Evolutionary conservation across 2,329 filamentous ascomycete genomes (phyloP).

Genomic region (Beauveria sp.): DNA sequence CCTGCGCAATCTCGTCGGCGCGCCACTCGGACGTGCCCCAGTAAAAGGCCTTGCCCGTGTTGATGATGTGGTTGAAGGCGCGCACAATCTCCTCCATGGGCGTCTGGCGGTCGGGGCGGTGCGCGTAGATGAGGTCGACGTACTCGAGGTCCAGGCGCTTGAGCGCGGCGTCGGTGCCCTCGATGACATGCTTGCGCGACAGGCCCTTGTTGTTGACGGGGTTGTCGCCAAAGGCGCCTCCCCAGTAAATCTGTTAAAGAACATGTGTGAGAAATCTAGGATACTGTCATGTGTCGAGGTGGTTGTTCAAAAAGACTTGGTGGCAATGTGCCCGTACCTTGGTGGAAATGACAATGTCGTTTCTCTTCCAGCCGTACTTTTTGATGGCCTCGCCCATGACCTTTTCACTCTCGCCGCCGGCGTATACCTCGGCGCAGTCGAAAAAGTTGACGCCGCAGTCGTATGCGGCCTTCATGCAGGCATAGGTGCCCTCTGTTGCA

Average conservation of each 20-base stretch:
- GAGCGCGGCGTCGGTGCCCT: constrained; percentile 54
- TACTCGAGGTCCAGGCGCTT: constrained; percentile 50
- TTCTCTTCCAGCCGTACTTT: constrained; percentile 53
- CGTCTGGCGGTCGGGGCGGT: constrained; percentile 58
- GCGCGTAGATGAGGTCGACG: constrained; percentile 62
- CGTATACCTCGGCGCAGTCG: constrained; percentile 51
- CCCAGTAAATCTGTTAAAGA: constrained; percentile 52
- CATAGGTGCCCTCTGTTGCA: constrained; percentile 36
- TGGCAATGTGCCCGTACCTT: constrained; percentile 32
- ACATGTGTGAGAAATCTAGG: background rate
- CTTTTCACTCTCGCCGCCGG: constrained; percentile 53
- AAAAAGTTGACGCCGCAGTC: constrained; percentile 57
- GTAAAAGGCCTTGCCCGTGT: constrained; percentile 60
- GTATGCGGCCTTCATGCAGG: constrained; percentile 55
- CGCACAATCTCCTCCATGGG: constrained; percentile 66
- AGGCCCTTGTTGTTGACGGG: constrained; percentile 60
- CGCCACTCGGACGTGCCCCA: constrained; percentile 65
- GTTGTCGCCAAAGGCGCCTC: constrained; percentile 50
- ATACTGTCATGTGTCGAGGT: too few relatives aligned
- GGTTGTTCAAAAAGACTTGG: background rate
- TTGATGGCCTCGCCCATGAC: constrained; percentile 55
- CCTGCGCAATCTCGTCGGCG: constrained; percentile 56
- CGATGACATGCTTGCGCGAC: constrained; percentile 61
- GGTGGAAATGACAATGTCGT: constrained; percentile 54
- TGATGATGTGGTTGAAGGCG: constrained; percentile 63